Base-by-base conservation (phyloP, 768 basidiomycete genomes). In the Chiua virens region DNA sequence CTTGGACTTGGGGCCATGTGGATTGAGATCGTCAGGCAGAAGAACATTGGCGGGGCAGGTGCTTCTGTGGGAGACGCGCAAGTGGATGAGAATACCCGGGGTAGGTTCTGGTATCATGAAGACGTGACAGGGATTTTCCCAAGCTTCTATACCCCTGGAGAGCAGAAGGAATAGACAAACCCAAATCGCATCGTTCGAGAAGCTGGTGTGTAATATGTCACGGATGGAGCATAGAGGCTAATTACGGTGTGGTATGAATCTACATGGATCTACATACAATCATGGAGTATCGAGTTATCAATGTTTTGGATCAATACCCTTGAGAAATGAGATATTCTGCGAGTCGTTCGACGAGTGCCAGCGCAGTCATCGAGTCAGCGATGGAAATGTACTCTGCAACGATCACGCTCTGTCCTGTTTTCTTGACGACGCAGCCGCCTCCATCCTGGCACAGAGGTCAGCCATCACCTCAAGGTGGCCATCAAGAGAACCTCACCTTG, bases 1-100 rank as follows among this genome's bases (percentile, higher is more conserved):
- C 77, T 89, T 72, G 84, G 83, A 1, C 56, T 89, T 14, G 78
- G 76, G 4, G 86, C 79, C 18, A 79, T 82, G 41, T 90, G 82
- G 80, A 79, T 89, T 20, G 86, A 91, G 68, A 73, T 89, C 13
- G 80, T 69, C 25, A 75, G 80, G 27, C 63, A 66, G 49, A 63
- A 57, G 42, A 30, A 10, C 11, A 49, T 64, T 11, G 44, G 42
- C 1, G 50, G 54, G 14, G 8, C 7, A 11, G n/a, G 25, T 27
- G 43, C 21, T 14, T 18, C 34, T n/a, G n/a, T 18, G 4, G 56
- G 47, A 2, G 46, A 43, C 8, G 57, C 32, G 1, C 48, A 47
- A 38, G 60, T 52, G 25, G 55, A 56, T 11, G 21, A 0, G 17
- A 36, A 18, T 14, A 42, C 20, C 0, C 47, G 51, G 2, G 62